Evolutionary conservation across 306 rosid genomes (phyloP).

Genomic region (Cicer pinnatifidum): DNA sequence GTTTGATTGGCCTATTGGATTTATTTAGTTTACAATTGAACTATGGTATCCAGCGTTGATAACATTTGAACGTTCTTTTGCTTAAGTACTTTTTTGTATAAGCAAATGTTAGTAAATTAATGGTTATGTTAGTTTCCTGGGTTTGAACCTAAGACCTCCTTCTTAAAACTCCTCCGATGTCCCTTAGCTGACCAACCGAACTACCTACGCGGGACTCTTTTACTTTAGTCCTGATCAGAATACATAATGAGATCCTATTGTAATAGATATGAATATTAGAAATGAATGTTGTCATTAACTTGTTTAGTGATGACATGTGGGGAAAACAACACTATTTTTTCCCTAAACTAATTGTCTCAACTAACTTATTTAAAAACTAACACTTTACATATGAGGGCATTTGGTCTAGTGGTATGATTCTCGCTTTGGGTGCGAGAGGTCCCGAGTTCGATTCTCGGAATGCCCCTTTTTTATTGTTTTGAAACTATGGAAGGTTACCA

Average conservation of each 20-base stretch:
- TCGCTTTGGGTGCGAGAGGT: constrained; percentile 28
- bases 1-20: not conserved
- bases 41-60: not conserved
- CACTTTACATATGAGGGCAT: not conserved
- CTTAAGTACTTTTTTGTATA: not conserved
- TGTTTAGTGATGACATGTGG: not conserved
- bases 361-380: not conserved
- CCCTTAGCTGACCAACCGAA: too few relatives aligned
- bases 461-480: not conserved
- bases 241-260: not conserved
- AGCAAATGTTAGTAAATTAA: too few relatives aligned
- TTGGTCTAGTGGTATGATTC: constrained; percentile 29
- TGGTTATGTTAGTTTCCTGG: too few relatives aligned
- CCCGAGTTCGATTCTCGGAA: constrained; percentile 23
- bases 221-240: not conserved
- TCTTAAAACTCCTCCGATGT: too few relatives aligned
- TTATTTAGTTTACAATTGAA: constrained; percentile 13
- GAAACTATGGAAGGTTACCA: not conserved
- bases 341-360: not conserved
- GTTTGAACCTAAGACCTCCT: too few relatives aligned
- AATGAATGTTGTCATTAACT: not conserved
- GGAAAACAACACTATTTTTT: not conserved
- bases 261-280: not conserved
- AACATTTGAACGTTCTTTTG: not conserved
- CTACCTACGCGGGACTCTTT: not conserved